phyloP scores from a whole-genome alignment of 495 filamentous ascomycete species.

The Hypomontagnella submonticulosa region DNA sequence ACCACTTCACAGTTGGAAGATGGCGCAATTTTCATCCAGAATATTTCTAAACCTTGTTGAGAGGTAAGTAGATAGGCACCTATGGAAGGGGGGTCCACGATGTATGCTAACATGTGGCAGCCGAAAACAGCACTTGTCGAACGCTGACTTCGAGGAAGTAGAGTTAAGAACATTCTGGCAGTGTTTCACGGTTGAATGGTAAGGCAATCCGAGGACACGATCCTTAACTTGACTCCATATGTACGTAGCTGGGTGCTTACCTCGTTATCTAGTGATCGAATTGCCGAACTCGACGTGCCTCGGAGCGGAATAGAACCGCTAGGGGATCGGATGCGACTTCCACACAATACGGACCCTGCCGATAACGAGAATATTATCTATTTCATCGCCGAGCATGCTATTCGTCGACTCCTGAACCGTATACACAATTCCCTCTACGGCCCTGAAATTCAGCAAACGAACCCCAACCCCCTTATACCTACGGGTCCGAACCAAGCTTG shows the following conservation, averaged over 20 bases:
- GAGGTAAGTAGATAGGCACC: constrained; percentile 32
- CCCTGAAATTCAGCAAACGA: constrained; percentile 41
- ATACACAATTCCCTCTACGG: constrained; percentile 53
- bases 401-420: constrained; percentile 51
- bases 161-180: constrained; percentile 51
- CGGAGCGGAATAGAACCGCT: constrained; percentile 51
- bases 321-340: constrained; percentile 49
- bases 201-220: neutral
- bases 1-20: constrained; percentile 51
- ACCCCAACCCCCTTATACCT: constrained; percentile 27
- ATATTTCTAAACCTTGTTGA: constrained; percentile 46
- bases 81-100: neutral
- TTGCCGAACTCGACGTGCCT: constrained; percentile 50
- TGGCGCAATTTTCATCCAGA: constrained; percentile 48
- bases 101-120: constrained; percentile 33
- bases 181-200: constrained; percentile 54
- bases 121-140: constrained; percentile 37
- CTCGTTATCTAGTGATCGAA: constrained; percentile 42
- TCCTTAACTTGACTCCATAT: neutral
- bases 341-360: constrained; percentile 47
- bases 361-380: constrained; percentile 50
- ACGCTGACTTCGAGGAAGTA: constrained; percentile 45
- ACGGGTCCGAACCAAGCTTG: constrained; percentile 44
- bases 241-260: constrained; percentile 23
- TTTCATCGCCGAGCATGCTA: constrained; percentile 52